Evolutionary conservation across 352 stramenopile species (phyloP).

Genomic region (Phytopythium oedochilum): DNA sequence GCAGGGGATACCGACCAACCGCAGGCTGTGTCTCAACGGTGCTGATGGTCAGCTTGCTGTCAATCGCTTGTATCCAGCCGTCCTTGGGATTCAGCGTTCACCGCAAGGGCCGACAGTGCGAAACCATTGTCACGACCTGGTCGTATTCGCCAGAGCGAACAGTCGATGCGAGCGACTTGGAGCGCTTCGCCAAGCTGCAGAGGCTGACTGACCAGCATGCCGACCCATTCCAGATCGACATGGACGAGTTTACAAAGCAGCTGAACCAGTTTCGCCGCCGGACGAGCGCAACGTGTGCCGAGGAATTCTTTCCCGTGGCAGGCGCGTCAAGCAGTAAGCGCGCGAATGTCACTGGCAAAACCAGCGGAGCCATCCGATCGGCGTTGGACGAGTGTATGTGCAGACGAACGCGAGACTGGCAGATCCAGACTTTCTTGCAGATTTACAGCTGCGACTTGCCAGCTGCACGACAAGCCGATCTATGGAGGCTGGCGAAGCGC

Average conservation of each 20-base stretch:
- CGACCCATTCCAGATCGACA: neutral
- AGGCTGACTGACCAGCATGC: neutral
- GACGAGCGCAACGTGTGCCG: neutral
- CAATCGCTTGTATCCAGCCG: neutral
- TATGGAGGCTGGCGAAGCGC: neutral
- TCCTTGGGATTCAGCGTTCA: neutral
- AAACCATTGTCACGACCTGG: neutral
- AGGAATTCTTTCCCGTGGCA: neutral
- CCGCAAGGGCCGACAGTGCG: neutral
- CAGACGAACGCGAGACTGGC: neutral
- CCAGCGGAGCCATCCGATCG: neutral
- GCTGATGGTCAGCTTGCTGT: neutral
- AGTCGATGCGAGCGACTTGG: neutral
- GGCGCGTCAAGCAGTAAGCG: neutral
- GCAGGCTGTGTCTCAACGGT: neutral
- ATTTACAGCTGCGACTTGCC: conserved; percentile 1
- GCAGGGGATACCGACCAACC: neutral
- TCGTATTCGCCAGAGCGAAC: neutral
- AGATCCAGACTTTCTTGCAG: neutral
- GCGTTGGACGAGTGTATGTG: neutral
- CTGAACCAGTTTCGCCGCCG: neutral
- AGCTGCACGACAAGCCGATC: neutral
- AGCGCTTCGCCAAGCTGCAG: neutral
- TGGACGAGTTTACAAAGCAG: neutral
- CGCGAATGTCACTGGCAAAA: neutral